These are phyloP conservation scores for Paraphaeosphaeria sporulosa DNA, from an alignment of 2,329 filamentous ascomycete species.

Conservation along the genomic window DNA sequence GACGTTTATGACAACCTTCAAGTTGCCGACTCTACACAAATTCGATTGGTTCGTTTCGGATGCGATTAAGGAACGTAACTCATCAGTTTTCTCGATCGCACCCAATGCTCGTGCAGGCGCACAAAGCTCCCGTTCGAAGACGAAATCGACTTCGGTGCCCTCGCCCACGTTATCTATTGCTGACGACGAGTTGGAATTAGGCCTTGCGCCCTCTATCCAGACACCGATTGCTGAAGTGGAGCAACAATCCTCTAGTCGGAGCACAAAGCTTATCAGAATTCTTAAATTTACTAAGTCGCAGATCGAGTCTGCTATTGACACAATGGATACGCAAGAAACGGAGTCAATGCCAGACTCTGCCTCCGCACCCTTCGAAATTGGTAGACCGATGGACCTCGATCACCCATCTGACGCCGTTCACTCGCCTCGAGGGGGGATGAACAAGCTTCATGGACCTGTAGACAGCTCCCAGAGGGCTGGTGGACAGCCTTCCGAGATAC, in stretches of 20 bases:
- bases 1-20: constrained; percentile 54
- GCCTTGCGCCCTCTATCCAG: background rate
- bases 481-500: background rate
- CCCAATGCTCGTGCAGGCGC: background rate
- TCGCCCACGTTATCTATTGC: background rate
- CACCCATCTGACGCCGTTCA: background rate
- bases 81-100: background rate
- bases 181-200: background rate
- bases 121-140: background rate
- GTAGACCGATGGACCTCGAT: background rate
- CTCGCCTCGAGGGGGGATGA: background rate
- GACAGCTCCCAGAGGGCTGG: background rate
- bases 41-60: constrained; percentile 46
- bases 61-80: constrained; percentile 1
- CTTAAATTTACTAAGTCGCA: background rate
- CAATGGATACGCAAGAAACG: background rate
- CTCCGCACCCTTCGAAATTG: background rate
- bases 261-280: no score
- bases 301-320: background rate
- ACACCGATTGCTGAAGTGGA: background rate
- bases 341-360: background rate
- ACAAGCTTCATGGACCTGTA: background rate
- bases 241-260: background rate
- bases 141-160: background rate
- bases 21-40: constrained; percentile 41